Conservation (phyloP, 495 filamentous ascomycete genomes). For the Trichoderma orchidacearum region DNA sequence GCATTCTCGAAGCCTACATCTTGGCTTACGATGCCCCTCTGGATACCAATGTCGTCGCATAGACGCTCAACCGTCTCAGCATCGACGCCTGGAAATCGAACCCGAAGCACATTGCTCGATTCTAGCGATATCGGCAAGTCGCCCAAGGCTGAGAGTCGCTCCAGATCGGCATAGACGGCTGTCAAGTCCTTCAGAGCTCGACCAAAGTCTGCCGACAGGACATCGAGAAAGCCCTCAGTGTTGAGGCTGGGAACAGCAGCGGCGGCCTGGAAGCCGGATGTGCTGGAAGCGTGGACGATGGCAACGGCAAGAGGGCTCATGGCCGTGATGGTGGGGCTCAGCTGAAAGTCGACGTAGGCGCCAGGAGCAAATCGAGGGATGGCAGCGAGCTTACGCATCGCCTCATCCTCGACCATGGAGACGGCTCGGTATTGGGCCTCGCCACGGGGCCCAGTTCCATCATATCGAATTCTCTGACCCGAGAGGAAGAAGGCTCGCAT, state of each 20-base stretch:
- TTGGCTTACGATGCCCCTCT: constrained; percentile 61
- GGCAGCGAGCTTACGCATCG: constrained; percentile 42
- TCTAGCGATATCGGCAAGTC: constrained; percentile 71
- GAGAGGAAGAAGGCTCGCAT: constrained; percentile 82
- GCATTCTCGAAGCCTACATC: constrained; percentile 58
- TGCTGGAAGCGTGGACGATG: constrained; percentile 17
- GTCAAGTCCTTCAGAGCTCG: constrained; percentile 74
- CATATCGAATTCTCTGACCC: constrained; percentile 73
- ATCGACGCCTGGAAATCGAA: constrained; percentile 87
- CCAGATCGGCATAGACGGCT: constrained; percentile 66
- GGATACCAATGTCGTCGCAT: constrained; percentile 75
- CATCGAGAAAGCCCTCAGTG: constrained; percentile 66
- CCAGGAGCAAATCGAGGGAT: constrained; percentile 48
- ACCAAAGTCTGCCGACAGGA: constrained; percentile 79
- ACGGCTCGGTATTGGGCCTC: constrained; percentile 67
- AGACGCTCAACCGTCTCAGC: constrained; percentile 67
- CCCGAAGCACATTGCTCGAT: constrained; percentile 43
- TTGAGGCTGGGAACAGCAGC: constrained; percentile 44
- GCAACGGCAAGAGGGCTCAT: constrained; percentile 46
- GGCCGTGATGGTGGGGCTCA: constrained; percentile 78
- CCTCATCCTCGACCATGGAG: constrained; percentile 54
- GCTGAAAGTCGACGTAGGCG: constrained; percentile 68
- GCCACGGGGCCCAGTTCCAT: constrained; percentile 55
- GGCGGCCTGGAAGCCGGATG: constrained; percentile 16
- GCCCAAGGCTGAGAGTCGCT: constrained; percentile 58